These are phyloP conservation scores for Acacia melanoxylon DNA, from an alignment of 306 rosid genomes.

Conservation along the genomic window DNA sequence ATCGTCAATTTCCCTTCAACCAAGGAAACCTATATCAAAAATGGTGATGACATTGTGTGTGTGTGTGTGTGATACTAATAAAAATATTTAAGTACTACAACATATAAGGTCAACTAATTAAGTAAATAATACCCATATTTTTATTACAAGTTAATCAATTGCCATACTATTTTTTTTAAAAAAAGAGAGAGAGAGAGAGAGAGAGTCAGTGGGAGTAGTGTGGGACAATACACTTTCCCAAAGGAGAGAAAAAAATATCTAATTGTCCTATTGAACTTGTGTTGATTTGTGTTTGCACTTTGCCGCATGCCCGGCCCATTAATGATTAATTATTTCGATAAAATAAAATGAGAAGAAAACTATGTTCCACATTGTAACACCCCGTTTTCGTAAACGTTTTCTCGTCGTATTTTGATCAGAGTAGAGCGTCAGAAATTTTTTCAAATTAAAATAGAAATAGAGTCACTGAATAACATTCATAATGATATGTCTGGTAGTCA, in stretches of 20 bases:
- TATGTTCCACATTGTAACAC: too few species aligned
- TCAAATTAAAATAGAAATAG: too few species aligned
- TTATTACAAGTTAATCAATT: background rate
- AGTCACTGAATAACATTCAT: too few species aligned
- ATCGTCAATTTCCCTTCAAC: background rate
- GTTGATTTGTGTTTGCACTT: constrained; percentile 11
- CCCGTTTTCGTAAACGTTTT: too few species aligned
- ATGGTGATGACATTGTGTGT: background rate
- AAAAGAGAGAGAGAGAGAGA: too few species aligned
- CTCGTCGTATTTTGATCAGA: too few species aligned
- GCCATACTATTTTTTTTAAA: background rate
- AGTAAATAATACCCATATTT: background rate
- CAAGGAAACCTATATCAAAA: background rate
- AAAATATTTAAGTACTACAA: background rate
- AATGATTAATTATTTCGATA: background rate
- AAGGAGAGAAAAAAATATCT: constrained; percentile 37
- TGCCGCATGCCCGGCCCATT: constrained; percentile 13
- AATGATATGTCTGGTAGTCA: too few species aligned
- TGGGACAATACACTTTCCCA: constrained; percentile 33
- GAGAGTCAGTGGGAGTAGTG: background rate
- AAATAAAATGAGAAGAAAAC: background rate
- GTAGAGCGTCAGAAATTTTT: too few species aligned
- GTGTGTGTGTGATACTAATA: background rate
- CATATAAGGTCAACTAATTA: background rate
- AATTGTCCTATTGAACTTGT: constrained; percentile 1